These are phyloP conservation scores for Allium fistulosum DNA, from an alignment of 106 monocot genomes.

Conservation along the genomic window DNA sequence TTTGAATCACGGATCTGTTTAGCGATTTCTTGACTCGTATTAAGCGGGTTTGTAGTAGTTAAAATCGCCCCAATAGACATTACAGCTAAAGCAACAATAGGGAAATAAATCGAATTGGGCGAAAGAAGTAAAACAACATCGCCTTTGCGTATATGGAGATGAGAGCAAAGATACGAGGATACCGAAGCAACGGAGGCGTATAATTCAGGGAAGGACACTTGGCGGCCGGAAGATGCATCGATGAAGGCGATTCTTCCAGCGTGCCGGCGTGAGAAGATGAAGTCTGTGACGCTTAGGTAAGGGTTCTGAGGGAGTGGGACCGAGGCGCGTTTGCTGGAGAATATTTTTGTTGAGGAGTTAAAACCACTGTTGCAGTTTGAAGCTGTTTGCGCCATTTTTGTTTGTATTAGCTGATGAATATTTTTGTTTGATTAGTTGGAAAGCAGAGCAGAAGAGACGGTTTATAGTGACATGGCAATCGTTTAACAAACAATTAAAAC, in stretches of 20 bases:
- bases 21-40: slow-evolving; percentile 73
- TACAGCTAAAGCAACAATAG: slow-evolving; percentile 73
- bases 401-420: too few species aligned
- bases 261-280: slow-evolving; percentile 62
- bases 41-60: slow-evolving; percentile 94
- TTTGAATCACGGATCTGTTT: slow-evolving; percentile 55
- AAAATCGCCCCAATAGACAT: slow-evolving; percentile 79
- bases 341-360: slow-evolving; percentile 38
- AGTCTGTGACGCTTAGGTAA: slow-evolving; percentile 51
- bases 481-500: too few species aligned
- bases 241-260: slow-evolving; percentile 60
- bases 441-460: too few species aligned
- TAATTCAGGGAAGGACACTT: slow-evolving; percentile 59
- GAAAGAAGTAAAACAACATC: slow-evolving; percentile 76
- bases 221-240: slow-evolving; percentile 74
- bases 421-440: too few species aligned
- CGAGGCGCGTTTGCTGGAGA: slow-evolving; percentile 67
- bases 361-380: slow-evolving; percentile 48
- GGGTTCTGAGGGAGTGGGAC: slow-evolving; percentile 41
- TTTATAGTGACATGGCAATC: too few species aligned
- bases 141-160: slow-evolving; percentile 39
- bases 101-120: slow-evolving; percentile 80
- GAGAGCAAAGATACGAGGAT: slow-evolving; percentile 30
- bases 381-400: slow-evolving; percentile 14
- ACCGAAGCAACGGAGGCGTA: slow-evolving; percentile 46